These are phyloP conservation scores for Clitoria ternatea DNA, from an alignment of 306 rosid genomes.

Conservation along the genomic window DNA sequence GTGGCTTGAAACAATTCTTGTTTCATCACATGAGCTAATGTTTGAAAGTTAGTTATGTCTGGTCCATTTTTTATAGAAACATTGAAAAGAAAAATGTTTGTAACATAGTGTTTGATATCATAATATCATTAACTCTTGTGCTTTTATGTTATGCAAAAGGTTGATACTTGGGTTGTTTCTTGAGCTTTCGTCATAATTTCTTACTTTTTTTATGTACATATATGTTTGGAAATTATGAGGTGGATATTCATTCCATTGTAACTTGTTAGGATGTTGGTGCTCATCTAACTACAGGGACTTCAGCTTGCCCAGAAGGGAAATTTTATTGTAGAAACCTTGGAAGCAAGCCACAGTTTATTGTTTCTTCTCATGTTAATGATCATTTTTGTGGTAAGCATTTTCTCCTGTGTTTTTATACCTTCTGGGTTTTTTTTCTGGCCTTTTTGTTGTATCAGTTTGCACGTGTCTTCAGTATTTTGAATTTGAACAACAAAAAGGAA, in stretches of 20 bases:
- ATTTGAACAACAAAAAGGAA: constrained; percentile 4
- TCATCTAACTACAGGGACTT: constrained; percentile 64
- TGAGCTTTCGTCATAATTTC: not conserved
- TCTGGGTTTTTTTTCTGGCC: not conserved
- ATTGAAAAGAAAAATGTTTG: not conserved
- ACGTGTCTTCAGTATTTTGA: not conserved
- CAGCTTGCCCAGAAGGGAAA: constrained; percentile 73
- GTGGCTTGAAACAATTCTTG: too few species aligned
- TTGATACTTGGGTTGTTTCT: not conserved
- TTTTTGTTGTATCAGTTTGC: not conserved
- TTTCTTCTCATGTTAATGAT: constrained; percentile 81
- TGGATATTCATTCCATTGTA: not conserved
- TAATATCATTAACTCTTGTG: not conserved
- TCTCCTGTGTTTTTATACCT: not conserved
- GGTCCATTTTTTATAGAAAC: too few species aligned
- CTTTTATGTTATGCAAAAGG: constrained; percentile 11
- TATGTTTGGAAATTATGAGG: not conserved
- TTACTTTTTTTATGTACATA: constrained; percentile 1
- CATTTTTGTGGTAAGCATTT: constrained; percentile 67
- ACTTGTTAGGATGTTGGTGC: constrained; percentile 20
- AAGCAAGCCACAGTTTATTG: constrained; percentile 73
- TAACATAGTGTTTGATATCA: not conserved
- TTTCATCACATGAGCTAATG: too few species aligned
- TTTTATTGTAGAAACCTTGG: constrained; percentile 82
- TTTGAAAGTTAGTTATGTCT: too few species aligned